These are phyloP conservation scores for Leucocoprinus gongylophorus DNA, from an alignment of 1,284 basidiomycete genomes.

Conservation along the genomic window DNA sequence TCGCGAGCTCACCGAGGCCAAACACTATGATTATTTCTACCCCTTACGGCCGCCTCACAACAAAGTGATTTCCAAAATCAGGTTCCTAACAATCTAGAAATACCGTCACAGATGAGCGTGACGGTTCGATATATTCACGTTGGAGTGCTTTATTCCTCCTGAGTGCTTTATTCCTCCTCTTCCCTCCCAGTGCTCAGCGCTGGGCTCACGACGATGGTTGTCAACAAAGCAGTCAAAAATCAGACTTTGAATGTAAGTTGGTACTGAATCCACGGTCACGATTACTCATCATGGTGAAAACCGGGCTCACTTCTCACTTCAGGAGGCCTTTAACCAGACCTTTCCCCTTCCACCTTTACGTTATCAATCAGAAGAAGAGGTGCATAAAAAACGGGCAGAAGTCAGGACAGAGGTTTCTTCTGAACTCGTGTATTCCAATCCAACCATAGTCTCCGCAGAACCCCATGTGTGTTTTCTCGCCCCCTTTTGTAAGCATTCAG, in stretches of 20 bases:
- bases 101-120: conserved; percentile 5
- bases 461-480: conserved; percentile 22
- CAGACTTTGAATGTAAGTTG: conserved; percentile 27
- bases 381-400: neutral
- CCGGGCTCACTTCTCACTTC: neutral
- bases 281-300: neutral
- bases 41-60: no score
- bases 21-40: no score
- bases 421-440: conserved; percentile 24
- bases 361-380: conserved; percentile 15
- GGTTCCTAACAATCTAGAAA: neutral
- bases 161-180: neutral
- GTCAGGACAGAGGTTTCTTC: conserved; percentile 1
- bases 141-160: no score
- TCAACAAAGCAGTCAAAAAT: conserved; percentile 17
- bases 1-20: no score
- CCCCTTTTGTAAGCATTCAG: neutral
- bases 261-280: neutral
- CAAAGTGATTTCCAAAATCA: no score
- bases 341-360: conserved; percentile 27
- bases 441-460: conserved; percentile 42
- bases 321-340: conserved; percentile 32
- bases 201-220: conserved; percentile 1
- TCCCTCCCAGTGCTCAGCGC: neutral
- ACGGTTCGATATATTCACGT: neutral